Base-by-base conservation (phyloP, 2,329 filamentous ascomycete genomes). In the Lecanicillium sp. region DNA sequence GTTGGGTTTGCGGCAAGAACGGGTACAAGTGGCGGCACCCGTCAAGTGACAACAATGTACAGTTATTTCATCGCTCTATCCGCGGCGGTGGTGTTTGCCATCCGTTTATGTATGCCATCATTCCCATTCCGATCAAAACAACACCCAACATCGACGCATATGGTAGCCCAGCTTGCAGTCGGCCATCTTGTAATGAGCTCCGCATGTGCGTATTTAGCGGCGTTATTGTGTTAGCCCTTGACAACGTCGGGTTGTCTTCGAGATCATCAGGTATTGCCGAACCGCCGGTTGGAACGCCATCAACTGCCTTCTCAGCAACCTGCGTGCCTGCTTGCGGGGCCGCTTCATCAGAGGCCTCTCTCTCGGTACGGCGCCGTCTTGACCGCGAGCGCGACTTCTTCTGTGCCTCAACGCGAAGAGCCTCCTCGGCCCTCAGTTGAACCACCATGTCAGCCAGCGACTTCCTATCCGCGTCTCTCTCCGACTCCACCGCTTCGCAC, bases 391-490 rank as follows among this genome's bases (percentile, higher is more conserved):
- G 60, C 3, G 57, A 55, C 35, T 60, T 65, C 44, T 63, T 58
- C 25, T 64, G 62, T 4, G 62, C 62, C n/a, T 60, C 66, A 22
- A 60, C 62, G 48, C 62, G 66, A 46, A 56, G 64, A 20, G 66
- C 71, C 47, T 75, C 76, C 49, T 80, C 78, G 49, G 88, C 72
- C 38, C 88, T 78, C 40, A 96, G 83, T 48, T 83, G 81, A 50
- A 86, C 71, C 11, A 96, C 81, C 87, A 97, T 92, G 55, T 95
- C 86, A 1, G 84, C 81, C 32, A 98, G 64, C 2, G 82, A 83
- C 58, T 84, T 81, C 39, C 83, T 79, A 39, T 81, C 78, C 30
- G 77, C 70, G 39, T 82, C 78, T 33, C 82, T 77, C 51, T 95
- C 88, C 8, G 74, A 66, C 57, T 97, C 90, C 4, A 88, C 89